Conservation (phyloP, 768 basidiomycete species). For the Phaeotremella skinneri region DNA sequence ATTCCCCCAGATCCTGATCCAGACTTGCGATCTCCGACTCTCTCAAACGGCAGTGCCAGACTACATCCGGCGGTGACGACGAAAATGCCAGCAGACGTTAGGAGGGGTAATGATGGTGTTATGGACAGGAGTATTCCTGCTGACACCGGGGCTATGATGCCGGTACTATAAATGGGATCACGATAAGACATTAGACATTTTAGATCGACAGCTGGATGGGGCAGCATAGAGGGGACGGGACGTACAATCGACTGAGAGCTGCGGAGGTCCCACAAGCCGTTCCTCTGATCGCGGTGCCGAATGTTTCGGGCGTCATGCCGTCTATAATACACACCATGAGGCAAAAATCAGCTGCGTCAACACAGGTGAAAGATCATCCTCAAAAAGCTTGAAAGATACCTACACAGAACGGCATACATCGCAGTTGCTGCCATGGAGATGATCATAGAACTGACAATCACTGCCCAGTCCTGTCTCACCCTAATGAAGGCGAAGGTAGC, state of each 20-base stretch:
- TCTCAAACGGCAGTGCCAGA: conserved; percentile 46
- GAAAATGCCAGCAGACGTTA: conserved; percentile 43
- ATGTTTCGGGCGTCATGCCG: conserved; percentile 51
- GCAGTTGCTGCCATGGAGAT: conserved; percentile 48
- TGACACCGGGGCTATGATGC: conserved; percentile 44
- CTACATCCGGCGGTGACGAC: conserved; percentile 41
- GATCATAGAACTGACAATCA: conserved; percentile 45
- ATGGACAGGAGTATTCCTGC: conserved; percentile 45
- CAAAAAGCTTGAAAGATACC: conserved; percentile 15
- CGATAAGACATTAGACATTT: not conserved
- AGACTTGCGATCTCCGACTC: conserved; percentile 25
- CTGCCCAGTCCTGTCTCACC: conserved; percentile 38
- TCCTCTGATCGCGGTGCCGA: conserved; percentile 46
- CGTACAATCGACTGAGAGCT: conserved; percentile 48
- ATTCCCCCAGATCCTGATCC: conserved; percentile 17
- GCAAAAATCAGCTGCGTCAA: not conserved
- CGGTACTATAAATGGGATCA: conserved; percentile 29
- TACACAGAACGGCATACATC: conserved; percentile 51
- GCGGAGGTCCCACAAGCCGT: conserved; percentile 51
- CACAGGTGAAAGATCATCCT: not conserved
- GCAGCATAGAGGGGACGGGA: not conserved
- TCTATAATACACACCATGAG: conserved; percentile 26
- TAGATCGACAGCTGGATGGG: not conserved
- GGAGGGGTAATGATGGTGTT: conserved; percentile 41
- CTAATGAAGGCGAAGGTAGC: conserved; percentile 47